Percentiles rank a stretch among this genome's conserved stretches.
These are phyloP conservation scores for Neofusicoccum laricinum DNA, from an alignment of 2,329 filamentous ascomycete species.

Conservation along the genomic window DNA sequence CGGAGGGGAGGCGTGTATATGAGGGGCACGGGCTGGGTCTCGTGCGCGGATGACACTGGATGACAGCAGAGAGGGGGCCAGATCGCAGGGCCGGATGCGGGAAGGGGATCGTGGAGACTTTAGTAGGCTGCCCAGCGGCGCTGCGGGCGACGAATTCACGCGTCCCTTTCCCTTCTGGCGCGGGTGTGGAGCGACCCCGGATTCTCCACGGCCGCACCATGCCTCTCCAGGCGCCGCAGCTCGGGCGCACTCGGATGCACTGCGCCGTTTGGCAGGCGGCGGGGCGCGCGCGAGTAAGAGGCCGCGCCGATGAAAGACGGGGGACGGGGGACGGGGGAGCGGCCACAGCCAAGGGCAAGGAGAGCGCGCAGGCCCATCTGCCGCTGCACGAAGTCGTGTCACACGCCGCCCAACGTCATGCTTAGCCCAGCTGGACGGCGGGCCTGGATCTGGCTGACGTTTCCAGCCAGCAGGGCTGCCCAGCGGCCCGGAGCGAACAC, in stretches of 20 bases:
- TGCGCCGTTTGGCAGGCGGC: constrained; percentile 11
- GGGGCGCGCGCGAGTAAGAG: constrained; percentile 6
- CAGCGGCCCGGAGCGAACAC: neutral
- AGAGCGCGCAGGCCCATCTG: neutral
- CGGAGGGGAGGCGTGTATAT: neutral
- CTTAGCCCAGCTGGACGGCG: neutral
- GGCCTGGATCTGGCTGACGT: no score
- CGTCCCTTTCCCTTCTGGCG: constrained; percentile 9
- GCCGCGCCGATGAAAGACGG: neutral
- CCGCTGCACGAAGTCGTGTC: neutral
- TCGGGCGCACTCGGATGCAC: constrained; percentile 9
- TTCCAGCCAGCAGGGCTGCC: no score
- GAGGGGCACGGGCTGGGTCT: constrained; percentile 2
- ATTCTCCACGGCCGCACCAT: constrained; percentile 13
- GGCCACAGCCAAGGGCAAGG: neutral
- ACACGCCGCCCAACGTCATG: constrained; percentile 14
- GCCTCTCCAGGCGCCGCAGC: neutral
- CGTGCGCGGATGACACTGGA: neutral
- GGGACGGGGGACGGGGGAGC: neutral
- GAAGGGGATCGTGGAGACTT: constrained; percentile 16
- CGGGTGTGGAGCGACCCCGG: constrained; percentile 14
- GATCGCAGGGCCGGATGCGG: constrained; percentile 15
- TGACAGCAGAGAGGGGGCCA: neutral
- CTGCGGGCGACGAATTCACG: constrained; percentile 9
- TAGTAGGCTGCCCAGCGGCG: constrained; percentile 8